phyloP scores from a whole-genome alignment of 352 stramenopile genomes.

The Pythium coloratum region DNA sequence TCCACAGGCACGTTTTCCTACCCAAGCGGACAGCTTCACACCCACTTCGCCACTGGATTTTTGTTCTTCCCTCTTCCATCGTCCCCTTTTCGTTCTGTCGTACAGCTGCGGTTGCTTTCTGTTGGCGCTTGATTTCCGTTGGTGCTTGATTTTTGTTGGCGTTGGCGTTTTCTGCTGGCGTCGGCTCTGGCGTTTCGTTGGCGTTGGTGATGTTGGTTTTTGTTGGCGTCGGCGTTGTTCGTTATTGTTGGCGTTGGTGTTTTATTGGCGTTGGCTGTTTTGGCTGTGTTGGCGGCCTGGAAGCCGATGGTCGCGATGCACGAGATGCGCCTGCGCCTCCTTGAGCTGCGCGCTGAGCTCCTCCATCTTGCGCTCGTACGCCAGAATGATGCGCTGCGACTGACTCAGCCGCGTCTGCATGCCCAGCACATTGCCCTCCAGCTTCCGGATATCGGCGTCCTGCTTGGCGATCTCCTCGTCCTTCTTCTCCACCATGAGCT shows the following conservation, averaged over 20 bases:
- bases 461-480: conserved; percentile 65
- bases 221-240: no score
- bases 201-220: no score
- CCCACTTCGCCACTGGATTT: background rate
- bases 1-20: no score
- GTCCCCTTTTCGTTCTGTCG: background rate
- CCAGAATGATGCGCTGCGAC: conserved; percentile 63
- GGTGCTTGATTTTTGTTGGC: background rate
- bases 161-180: no score
- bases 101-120: background rate
- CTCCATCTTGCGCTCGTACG: conserved; percentile 76
- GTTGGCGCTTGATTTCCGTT: background rate
- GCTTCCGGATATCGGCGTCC: conserved; percentile 65
- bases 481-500: conserved; percentile 65
- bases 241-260: no score
- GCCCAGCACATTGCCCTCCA: conserved; percentile 62
- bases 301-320: conserved; percentile 6
- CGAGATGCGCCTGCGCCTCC: conserved; percentile 36
- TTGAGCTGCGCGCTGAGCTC: conserved; percentile 62
- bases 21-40: no score
- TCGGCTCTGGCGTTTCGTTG: no score
- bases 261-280: conserved; percentile 2
- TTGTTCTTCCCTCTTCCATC: background rate
- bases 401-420: conserved; percentile 68
- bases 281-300: background rate